A percentile compares a stretch with the other conserved stretches of the same genome.
phyloP scores from a whole-genome alignment of 345 rosid species.

The Melastoma malabathricum region DNA sequence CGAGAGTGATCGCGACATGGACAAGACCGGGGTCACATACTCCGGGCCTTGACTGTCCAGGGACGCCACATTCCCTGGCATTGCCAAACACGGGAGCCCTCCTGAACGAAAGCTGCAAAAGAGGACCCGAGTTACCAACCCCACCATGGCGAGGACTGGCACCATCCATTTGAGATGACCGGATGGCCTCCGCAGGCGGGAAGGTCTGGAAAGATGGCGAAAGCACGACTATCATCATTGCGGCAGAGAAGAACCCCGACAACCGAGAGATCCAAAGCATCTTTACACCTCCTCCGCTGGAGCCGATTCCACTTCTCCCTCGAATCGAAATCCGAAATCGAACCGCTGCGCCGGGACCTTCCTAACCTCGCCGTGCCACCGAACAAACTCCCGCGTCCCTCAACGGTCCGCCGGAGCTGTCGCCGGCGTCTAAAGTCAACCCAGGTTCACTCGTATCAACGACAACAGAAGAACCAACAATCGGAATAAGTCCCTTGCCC shows the following conservation, averaged over 20 bases:
- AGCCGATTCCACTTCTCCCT: slow-evolving; percentile 18
- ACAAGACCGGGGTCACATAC: slow-evolving; percentile 56
- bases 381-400: slow-evolving; percentile 32
- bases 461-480: no score
- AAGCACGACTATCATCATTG: slow-evolving; percentile 54
- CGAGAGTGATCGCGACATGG: slow-evolving; percentile 69
- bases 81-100: slow-evolving; percentile 33
- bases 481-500: no score
- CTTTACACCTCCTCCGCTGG: slow-evolving; percentile 7
- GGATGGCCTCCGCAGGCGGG: slow-evolving; percentile 89
- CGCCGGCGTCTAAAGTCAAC: not conserved
- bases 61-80: slow-evolving; percentile 39
- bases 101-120: slow-evolving; percentile 29
- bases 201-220: slow-evolving; percentile 80
- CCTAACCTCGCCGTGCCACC: slow-evolving; percentile 15
- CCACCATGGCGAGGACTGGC: slow-evolving; percentile 24
- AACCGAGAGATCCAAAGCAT: slow-evolving; percentile 57
- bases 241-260: slow-evolving; percentile 51
- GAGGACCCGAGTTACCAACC: slow-evolving; percentile 10
- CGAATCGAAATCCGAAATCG: slow-evolving; percentile 15
- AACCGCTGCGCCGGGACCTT: slow-evolving; percentile 29
- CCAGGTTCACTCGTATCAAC: no score
- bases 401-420: slow-evolving; percentile 41
- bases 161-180: slow-evolving; percentile 50
- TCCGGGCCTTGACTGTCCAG: slow-evolving; percentile 7